Evolutionary conservation across 2,329 filamentous ascomycete genomes (phyloP).

Genomic region (Aureobasidium lini): DNA sequence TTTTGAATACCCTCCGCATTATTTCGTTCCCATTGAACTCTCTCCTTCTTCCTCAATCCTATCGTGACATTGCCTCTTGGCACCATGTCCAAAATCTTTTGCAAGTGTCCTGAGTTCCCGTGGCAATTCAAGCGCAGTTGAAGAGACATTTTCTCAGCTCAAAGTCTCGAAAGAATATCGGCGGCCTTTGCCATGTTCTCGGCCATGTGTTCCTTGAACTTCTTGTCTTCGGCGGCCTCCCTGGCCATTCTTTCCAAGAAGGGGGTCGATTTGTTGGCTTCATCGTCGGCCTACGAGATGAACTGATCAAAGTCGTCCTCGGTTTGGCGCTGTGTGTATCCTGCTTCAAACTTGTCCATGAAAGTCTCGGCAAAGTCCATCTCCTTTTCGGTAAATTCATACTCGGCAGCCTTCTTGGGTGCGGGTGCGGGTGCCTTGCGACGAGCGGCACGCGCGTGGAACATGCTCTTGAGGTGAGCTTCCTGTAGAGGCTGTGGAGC

Average conservation of each 20-base stretch:
- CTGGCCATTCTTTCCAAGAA: not conserved
- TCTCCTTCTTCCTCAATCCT: too few species aligned
- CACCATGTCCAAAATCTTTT: not conserved
- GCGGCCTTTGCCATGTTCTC: not conserved
- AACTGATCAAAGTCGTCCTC: not conserved
- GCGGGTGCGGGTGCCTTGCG: not conserved
- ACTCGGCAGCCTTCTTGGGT: not conserved
- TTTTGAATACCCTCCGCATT: too few species aligned
- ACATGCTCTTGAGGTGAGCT: conserved; percentile 24
- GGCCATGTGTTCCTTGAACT: not conserved
- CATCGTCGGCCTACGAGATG: not conserved
- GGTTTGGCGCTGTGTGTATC: not conserved
- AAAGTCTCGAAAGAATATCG: not conserved
- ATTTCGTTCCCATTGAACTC: too few species aligned
- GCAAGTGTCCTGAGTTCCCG: not conserved
- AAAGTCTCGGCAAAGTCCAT: not conserved
- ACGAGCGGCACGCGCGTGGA: not conserved
- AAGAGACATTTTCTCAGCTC: not conserved
- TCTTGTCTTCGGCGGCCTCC: not conserved
- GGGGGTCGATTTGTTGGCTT: not conserved
- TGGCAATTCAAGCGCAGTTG: not conserved
- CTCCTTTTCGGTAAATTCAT: not conserved
- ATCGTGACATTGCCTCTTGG: too few species aligned
- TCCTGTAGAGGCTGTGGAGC: conserved; percentile 35
- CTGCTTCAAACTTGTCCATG: not conserved